Conservation (phyloP, 495 filamentous ascomycete genomes). For the Penicillium waksmanii region DNA sequence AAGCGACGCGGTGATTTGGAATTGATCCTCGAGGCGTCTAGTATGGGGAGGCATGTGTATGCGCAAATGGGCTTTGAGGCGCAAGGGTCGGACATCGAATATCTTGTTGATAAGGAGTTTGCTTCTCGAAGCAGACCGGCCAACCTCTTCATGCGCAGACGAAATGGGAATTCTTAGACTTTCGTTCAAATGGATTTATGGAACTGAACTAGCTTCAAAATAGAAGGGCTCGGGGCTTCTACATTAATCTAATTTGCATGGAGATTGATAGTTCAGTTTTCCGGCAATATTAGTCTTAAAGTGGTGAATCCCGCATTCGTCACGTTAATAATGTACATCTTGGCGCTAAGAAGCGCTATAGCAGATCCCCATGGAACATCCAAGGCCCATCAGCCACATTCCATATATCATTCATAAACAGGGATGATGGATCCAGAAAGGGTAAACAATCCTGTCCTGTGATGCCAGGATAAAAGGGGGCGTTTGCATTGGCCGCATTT, state of each 20-base stretch:
- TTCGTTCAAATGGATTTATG: not conserved
- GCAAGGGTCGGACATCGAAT: slow-evolving; percentile 36
- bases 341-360: not conserved
- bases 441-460: slow-evolving; percentile 22
- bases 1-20: slow-evolving; percentile 40
- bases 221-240: not conserved
- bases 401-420: slow-evolving; percentile 40
- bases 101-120: slow-evolving; percentile 43
- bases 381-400: slow-evolving; percentile 48
- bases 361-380: slow-evolving; percentile 41
- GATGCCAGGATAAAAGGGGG: slow-evolving; percentile 20
- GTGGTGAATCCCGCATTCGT: not conserved
- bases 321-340: not conserved
- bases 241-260: not conserved
- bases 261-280: no score
- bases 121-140: slow-evolving; percentile 16
- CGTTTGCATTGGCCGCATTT: slow-evolving; percentile 19
- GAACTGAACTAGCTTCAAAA: not conserved
- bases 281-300: not conserved
- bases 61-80: slow-evolving; percentile 39
- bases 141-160: slow-evolving; percentile 35
- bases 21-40: slow-evolving; percentile 43
- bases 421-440: slow-evolving; percentile 24
- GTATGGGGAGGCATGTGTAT: slow-evolving; percentile 48
- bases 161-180: not conserved